Percentiles rank a stretch among this genome's conserved stretches.
These are phyloP conservation scores for Sergeia podlipaevii DNA, from an alignment of 208 protist species.

Conservation along the genomic window DNA sequence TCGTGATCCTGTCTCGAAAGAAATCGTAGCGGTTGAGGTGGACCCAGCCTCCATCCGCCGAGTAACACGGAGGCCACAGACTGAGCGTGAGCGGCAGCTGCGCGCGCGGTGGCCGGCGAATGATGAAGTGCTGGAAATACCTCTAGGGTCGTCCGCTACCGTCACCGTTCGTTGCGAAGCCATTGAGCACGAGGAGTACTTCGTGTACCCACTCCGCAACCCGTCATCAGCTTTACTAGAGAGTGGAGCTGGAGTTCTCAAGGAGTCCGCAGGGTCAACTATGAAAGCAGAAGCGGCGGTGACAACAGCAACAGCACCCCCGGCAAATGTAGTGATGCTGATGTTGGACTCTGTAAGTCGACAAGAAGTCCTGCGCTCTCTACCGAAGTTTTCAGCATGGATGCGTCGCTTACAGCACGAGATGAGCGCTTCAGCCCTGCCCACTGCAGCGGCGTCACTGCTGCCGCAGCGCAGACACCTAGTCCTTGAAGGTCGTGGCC, in stretches of 20 bases:
- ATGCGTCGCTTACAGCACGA: constrained; percentile 14
- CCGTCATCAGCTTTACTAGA: too few species aligned
- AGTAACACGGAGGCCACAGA: constrained; percentile 9
- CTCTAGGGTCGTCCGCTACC: constrained; percentile 29
- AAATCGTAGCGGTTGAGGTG: constrained; percentile 38
- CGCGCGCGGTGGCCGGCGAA: constrained; percentile 22
- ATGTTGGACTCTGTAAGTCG: constrained; percentile 27
- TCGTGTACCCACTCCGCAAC: constrained; percentile 33
- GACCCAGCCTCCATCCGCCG: constrained; percentile 13
- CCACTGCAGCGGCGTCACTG: not conserved
- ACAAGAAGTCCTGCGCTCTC: constrained; percentile 17
- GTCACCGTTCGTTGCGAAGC: constrained; percentile 40
- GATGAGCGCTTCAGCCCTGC: too few species aligned
- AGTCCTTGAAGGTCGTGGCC: constrained; percentile 13
- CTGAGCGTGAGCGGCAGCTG: constrained; percentile 9
- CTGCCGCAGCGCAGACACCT: constrained; percentile 3
- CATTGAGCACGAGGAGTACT: constrained; percentile 44
- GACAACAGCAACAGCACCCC: not conserved
- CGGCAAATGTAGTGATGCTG: constrained; percentile 19
- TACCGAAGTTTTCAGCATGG: constrained; percentile 25
- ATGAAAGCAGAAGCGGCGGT: not conserved
- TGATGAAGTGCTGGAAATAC: constrained; percentile 30
- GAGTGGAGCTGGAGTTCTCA: too few species aligned
- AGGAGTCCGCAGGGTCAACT: not conserved
- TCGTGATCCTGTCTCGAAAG: constrained; percentile 11